A percentile compares a stretch with the other conserved stretches of the same genome.
These are phyloP conservation scores for Clarireedia homoeocarpa DNA, from an alignment of 2,329 filamentous ascomycete genomes.

Conservation along the genomic window DNA sequence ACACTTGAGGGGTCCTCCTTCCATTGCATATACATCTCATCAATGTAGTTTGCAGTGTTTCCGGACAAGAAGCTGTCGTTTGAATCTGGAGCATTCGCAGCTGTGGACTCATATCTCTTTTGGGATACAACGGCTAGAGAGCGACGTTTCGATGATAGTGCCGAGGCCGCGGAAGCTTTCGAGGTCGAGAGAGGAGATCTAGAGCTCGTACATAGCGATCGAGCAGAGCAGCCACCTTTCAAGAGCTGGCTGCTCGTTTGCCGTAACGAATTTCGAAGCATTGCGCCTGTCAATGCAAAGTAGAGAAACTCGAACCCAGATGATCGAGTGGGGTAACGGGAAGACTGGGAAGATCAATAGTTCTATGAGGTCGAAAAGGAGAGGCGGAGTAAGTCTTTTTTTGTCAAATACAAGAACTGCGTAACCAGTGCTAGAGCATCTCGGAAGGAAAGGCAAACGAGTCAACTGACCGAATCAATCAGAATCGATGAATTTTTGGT, in stretches of 20 bases:
- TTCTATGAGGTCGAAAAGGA: constrained; percentile 30
- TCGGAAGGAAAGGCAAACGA: constrained; percentile 6
- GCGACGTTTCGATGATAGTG: constrained; percentile 39
- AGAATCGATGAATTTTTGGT: constrained; percentile 5
- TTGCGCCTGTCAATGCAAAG: constrained; percentile 41
- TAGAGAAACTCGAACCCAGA: constrained; percentile 5
- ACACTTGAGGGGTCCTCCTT: constrained; percentile 88
- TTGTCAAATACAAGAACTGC: constrained; percentile 3
- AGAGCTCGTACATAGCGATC: constrained; percentile 29
- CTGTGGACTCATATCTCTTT: constrained; percentile 48
- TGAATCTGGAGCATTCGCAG: constrained; percentile 57
- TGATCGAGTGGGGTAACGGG: background rate
- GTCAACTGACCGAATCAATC: constrained; percentile 9
- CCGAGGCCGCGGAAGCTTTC: constrained; percentile 30
- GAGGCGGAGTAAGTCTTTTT: constrained; percentile 42
- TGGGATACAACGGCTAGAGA: constrained; percentile 39
- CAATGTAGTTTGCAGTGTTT: constrained; percentile 97
- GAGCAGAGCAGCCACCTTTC: constrained; percentile 40
- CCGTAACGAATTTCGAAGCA: constrained; percentile 64
- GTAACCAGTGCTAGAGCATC: background rate
- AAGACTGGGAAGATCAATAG: background rate
- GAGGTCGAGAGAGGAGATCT: constrained; percentile 35
- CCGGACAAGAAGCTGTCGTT: constrained; percentile 96
- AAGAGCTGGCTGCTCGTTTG: constrained; percentile 59
- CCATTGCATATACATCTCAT: constrained; percentile 99